Conservation (phyloP, 768 basidiomycete genomes). For the Crepidotus variabilis region DNA sequence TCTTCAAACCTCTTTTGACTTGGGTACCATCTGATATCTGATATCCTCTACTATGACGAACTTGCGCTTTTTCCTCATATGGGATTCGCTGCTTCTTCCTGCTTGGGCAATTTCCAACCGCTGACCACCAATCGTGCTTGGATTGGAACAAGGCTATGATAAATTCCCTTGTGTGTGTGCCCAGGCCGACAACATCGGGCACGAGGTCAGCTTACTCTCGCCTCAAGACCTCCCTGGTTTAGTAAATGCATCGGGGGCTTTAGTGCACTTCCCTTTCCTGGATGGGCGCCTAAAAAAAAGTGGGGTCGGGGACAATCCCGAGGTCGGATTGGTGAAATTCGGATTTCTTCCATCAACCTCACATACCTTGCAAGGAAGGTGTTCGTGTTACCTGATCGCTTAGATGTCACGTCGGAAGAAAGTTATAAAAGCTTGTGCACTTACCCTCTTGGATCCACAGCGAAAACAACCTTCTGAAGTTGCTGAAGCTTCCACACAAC, state of each 20-base stretch:
- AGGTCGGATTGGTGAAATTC: conserved; percentile 14
- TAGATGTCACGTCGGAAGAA: conserved; percentile 6
- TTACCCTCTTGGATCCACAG: background rate
- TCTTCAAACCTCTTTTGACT: too few species aligned
- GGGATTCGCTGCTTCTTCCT: background rate
- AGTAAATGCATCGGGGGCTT: background rate
- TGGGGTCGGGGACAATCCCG: conserved; percentile 27
- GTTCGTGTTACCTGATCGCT: background rate
- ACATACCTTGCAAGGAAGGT: conserved; percentile 2
- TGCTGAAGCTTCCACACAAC: background rate
- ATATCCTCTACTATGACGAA: too few species aligned
- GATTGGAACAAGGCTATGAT: background rate
- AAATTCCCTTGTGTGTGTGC: background rate
- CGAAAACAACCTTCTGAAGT: background rate
- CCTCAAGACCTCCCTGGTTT: conserved; percentile 4
- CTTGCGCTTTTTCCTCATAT: background rate
- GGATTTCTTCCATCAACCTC: background rate
- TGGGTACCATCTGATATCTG: too few species aligned
- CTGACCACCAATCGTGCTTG: background rate
- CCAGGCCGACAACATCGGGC: conserved; percentile 3
- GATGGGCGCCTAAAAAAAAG: conserved; percentile 11
- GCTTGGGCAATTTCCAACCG: background rate
- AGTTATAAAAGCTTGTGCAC: conserved; percentile 7
- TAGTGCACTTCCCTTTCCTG: conserved; percentile 6
- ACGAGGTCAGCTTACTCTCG: conserved; percentile 1